Percentiles rank a stretch among this genome's conserved stretches.
phyloP scores from a whole-genome alignment of 176 grass and related monocot genomes.

The Triticum dicoccoides region DNA sequence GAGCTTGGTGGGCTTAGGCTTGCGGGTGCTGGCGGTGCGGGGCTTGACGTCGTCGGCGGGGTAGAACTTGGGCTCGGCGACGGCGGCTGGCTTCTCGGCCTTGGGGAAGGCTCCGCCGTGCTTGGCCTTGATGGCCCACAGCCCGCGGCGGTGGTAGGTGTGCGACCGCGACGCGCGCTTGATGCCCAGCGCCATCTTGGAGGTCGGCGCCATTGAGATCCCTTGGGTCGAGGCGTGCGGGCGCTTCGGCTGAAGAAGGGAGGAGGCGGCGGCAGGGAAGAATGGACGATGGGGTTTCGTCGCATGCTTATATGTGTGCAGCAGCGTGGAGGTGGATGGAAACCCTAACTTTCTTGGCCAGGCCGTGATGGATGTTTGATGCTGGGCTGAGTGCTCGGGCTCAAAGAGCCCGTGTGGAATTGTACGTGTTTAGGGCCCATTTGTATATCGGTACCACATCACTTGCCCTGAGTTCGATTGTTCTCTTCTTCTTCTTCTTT shows the following conservation, averaged over 20 bases:
- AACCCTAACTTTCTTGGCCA: constrained; percentile 51
- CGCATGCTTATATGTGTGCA: constrained; percentile 24
- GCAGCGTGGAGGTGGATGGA: background rate
- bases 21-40: constrained; percentile 58
- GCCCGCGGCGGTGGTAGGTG: constrained; percentile 81
- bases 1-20: constrained; percentile 86
- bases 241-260: background rate
- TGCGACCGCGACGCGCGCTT: constrained; percentile 77
- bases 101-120: constrained; percentile 81
- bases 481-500: background rate
- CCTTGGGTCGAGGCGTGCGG: background rate
- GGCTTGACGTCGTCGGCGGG: constrained; percentile 92
- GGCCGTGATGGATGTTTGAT: background rate
- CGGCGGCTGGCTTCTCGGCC: constrained; percentile 45
- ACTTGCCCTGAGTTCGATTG: background rate
- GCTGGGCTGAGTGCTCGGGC: background rate
- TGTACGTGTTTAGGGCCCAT: background rate
- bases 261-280: background rate
- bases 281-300: constrained; percentile 16
- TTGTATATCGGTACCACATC: background rate
- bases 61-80: constrained; percentile 72
- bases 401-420: background rate
- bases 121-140: constrained; percentile 99
- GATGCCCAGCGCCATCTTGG: constrained; percentile 60
- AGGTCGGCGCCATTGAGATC: constrained; percentile 43